phyloP scores from a whole-genome alignment of 2,329 filamentous ascomycete genomes.

The Fusarium coffeatum region DNA sequence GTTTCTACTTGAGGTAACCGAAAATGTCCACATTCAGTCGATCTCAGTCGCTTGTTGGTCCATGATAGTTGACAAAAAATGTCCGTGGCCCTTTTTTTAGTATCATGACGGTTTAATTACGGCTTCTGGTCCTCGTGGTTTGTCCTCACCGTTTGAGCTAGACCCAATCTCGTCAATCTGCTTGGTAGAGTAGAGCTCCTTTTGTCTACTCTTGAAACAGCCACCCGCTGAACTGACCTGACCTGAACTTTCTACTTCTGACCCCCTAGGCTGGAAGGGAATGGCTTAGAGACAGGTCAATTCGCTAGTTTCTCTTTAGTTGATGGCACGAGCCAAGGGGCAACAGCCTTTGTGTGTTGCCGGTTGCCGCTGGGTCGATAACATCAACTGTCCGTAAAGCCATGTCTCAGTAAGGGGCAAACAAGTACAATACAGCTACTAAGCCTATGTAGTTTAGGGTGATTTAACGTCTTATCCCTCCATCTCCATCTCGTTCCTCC shows the following conservation, averaged over 20 bases:
- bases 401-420: slow-evolving; percentile 30
- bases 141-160: slow-evolving; percentile 37
- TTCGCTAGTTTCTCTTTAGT: slow-evolving; percentile 1
- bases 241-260: neutral
- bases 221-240: slow-evolving; percentile 31
- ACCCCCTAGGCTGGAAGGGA: neutral
- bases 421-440: neutral
- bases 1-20: slow-evolving; percentile 19
- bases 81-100: slow-evolving; percentile 35
- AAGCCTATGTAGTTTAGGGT: neutral
- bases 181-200: slow-evolving; percentile 7
- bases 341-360: slow-evolving; percentile 1
- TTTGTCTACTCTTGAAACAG: slow-evolving; percentile 34
- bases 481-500: slow-evolving; percentile 13
- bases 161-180: slow-evolving; percentile 10
- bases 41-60: slow-evolving; percentile 7
- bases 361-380: neutral
- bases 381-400: neutral
- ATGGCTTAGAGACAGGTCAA: slow-evolving; percentile 16
- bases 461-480: slow-evolving; percentile 6
- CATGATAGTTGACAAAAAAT: neutral
- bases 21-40: slow-evolving; percentile 7
- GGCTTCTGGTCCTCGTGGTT: slow-evolving; percentile 25
- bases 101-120: slow-evolving; percentile 42
- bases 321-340: slow-evolving; percentile 12